A percentile compares a stretch with the other conserved stretches of the same genome.
Evolutionary conservation across 2,329 filamentous ascomycete genomes (phyloP).

Genomic region (Neonectria neomacrospora): DNA sequence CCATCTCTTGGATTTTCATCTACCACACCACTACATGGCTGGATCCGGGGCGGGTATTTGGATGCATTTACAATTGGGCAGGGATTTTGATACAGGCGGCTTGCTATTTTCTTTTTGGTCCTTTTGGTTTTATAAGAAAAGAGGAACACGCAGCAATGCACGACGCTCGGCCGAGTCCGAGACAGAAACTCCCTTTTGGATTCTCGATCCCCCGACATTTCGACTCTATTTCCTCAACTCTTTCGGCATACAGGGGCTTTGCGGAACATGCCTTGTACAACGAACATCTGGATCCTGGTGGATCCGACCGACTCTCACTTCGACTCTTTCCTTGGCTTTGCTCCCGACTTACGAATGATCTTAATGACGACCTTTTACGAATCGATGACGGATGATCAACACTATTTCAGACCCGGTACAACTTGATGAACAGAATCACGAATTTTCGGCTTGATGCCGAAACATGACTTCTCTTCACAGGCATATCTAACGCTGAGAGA

Average conservation of each 20-base stretch:
- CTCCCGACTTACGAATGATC: slow-evolving; percentile 56
- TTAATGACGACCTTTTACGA: slow-evolving; percentile 58
- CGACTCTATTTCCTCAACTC: slow-evolving; percentile 35
- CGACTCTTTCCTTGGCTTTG: slow-evolving; percentile 51
- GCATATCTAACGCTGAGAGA: slow-evolving; percentile 42
- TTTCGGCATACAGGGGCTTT: slow-evolving; percentile 45
- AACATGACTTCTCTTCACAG: slow-evolving; percentile 45
- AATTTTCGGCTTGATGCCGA: slow-evolving; percentile 49
- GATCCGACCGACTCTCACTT: slow-evolving; percentile 49
- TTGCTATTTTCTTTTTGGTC: slow-evolving; percentile 50
- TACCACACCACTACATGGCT: slow-evolving; percentile 63
- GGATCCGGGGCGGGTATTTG: slow-evolving; percentile 63
- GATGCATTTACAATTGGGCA: slow-evolving; percentile 65
- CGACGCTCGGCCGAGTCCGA: slow-evolving; percentile 61
- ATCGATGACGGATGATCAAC: slow-evolving; percentile 51
- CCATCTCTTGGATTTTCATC: slow-evolving; percentile 58
- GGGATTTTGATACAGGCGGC: slow-evolving; percentile 59
- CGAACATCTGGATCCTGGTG: slow-evolving; percentile 25
- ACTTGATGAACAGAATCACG: slow-evolving; percentile 47
- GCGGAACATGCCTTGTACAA: slow-evolving; percentile 39
- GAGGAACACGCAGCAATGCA: slow-evolving; percentile 74
- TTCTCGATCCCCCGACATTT: slow-evolving; percentile 52
- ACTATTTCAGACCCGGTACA: slow-evolving; percentile 46
- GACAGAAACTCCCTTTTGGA: slow-evolving; percentile 57
- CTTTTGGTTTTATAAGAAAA: slow-evolving; percentile 58